Percentiles rank a stretch among this genome's conserved stretches.
Evolutionary conservation across 1,284 basidiomycete species (phyloP).

Genomic region (Trichosporon sp.): DNA sequence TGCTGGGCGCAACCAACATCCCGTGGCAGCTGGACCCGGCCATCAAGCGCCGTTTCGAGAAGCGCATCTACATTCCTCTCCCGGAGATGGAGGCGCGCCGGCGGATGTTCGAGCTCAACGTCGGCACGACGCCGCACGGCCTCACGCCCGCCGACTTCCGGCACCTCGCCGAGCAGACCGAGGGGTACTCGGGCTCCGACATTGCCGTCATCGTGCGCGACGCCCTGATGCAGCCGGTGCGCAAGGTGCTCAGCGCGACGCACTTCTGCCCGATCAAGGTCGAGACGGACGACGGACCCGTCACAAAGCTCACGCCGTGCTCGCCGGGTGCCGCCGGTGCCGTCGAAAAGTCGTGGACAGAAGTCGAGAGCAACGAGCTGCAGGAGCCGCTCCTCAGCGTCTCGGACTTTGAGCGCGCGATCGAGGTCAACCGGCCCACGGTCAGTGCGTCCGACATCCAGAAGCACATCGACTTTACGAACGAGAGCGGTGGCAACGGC

Average conservation of each 20-base stretch:
- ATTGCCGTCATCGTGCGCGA: slow-evolving; percentile 93
- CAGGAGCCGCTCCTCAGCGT: slow-evolving; percentile 75
- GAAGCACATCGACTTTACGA: slow-evolving; percentile 88
- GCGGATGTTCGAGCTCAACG: slow-evolving; percentile 94
- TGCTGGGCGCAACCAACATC: slow-evolving; percentile 97
- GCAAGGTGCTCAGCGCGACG: slow-evolving; percentile 91
- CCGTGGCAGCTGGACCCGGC: slow-evolving; percentile 96
- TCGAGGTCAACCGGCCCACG: slow-evolving; percentile 79
- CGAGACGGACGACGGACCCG: slow-evolving; percentile 47
- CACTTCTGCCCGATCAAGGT: slow-evolving; percentile 71
- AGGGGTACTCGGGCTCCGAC: slow-evolving; percentile 94
- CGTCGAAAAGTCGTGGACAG: slow-evolving; percentile 88
- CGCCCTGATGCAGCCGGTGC: slow-evolving; percentile 96
- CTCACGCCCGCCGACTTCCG: slow-evolving; percentile 76
- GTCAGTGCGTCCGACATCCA: slow-evolving; percentile 85
- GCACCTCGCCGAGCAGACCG: slow-evolving; percentile 74
- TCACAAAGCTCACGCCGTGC: slow-evolving; percentile 79
- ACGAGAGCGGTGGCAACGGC: slow-evolving; percentile 56
- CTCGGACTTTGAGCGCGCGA: slow-evolving; percentile 79
- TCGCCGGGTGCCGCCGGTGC: slow-evolving; percentile 87
- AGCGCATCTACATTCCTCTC: slow-evolving; percentile 96
- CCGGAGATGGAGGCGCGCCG: slow-evolving; percentile 89
- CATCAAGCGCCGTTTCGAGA: slow-evolving; percentile 96
- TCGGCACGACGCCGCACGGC: slow-evolving; percentile 86
- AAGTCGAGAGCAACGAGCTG: slow-evolving; percentile 83